A percentile compares a stretch with the other conserved stretches of the same genome.
Evolutionary conservation across 176 grass and related monocot species (phyloP).

Genomic region (Aegilops longissima): DNA sequence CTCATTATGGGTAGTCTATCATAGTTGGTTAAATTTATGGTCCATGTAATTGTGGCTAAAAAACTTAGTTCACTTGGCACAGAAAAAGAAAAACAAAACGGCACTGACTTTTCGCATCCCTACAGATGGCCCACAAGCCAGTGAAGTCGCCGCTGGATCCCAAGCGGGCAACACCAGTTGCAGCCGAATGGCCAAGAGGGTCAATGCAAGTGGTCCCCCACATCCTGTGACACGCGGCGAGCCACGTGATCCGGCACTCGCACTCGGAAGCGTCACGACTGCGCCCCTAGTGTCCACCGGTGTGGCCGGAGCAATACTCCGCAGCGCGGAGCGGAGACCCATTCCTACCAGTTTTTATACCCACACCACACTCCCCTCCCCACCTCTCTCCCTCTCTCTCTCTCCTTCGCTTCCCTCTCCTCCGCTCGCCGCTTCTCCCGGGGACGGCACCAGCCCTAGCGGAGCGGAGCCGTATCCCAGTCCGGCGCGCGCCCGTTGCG

Average conservation of each 20-base stretch:
- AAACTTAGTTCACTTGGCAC: too few species aligned
- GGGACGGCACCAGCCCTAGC: constrained; percentile 13
- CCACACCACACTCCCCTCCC: not conserved
- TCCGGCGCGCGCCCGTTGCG: not conserved
- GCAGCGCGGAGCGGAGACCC: not conserved
- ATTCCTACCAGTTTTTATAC: constrained; percentile 40
- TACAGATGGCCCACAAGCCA: not conserved
- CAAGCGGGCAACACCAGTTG: not conserved
- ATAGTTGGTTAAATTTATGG: too few species aligned
- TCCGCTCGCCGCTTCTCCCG: not conserved
- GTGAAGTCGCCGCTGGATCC: not conserved
- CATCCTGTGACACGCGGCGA: not conserved
- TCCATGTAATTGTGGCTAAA: too few species aligned
- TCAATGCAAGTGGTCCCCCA: not conserved
- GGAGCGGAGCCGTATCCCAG: not conserved
- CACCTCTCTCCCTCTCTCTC: not conserved
- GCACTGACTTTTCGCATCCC: not conserved
- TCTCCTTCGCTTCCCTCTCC: not conserved
- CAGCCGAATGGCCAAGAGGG: not conserved
- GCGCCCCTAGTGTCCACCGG: constrained; percentile 17
- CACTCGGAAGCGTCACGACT: constrained; percentile 27
- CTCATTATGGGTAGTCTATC: too few species aligned
- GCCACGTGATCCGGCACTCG: constrained; percentile 31
- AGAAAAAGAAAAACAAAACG: not conserved
- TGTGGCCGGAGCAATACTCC: constrained; percentile 23